Evolutionary conservation across 1,284 basidiomycete genomes (phyloP).

Genomic region (Ustilago nuda): DNA sequence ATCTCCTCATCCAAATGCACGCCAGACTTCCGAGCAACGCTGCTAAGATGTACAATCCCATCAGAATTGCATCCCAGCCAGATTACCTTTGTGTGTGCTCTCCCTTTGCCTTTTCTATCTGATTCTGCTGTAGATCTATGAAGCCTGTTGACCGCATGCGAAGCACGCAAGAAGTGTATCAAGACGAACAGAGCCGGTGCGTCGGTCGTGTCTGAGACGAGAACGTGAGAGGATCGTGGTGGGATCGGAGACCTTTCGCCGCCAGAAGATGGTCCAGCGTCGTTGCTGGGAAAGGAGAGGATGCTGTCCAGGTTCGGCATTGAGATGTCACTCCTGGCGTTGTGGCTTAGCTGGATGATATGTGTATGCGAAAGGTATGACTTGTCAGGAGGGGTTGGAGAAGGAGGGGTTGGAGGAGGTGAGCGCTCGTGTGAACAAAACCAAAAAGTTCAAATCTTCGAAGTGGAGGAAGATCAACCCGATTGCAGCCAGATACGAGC

Average conservation of each 20-base stretch:
- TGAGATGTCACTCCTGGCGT: not conserved
- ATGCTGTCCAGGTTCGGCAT: constrained; percentile 52
- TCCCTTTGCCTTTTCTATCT: constrained; percentile 19
- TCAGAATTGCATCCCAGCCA: constrained; percentile 51
- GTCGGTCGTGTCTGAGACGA: constrained; percentile 56
- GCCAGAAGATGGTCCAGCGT: constrained; percentile 19
- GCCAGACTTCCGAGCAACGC: constrained; percentile 42
- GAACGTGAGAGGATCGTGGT: constrained; percentile 45
- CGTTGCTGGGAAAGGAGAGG: constrained; percentile 32
- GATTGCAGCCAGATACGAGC: not conserved
- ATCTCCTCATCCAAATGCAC: constrained; percentile 43
- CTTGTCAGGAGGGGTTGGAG: not conserved
- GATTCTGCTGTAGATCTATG: not conserved
- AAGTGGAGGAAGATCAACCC: constrained; percentile 17
- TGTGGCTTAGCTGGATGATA: not conserved
- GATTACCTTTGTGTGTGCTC: constrained; percentile 33
- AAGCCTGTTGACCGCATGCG: constrained; percentile 27
- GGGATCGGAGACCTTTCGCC: constrained; percentile 36
- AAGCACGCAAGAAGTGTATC: constrained; percentile 42
- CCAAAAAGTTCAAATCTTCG: constrained; percentile 9
- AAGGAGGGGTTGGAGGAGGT: not conserved
- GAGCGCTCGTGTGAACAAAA: constrained; percentile 15
- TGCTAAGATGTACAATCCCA: constrained; percentile 41
- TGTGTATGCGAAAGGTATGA: not conserved
- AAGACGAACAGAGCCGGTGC: constrained; percentile 51